A percentile compares a stretch with the other conserved stretches of the same genome.
These are phyloP conservation scores for Blastocystis sp. DNA, from an alignment of 352 stramenopile genomes.

Conservation along the genomic window DNA sequence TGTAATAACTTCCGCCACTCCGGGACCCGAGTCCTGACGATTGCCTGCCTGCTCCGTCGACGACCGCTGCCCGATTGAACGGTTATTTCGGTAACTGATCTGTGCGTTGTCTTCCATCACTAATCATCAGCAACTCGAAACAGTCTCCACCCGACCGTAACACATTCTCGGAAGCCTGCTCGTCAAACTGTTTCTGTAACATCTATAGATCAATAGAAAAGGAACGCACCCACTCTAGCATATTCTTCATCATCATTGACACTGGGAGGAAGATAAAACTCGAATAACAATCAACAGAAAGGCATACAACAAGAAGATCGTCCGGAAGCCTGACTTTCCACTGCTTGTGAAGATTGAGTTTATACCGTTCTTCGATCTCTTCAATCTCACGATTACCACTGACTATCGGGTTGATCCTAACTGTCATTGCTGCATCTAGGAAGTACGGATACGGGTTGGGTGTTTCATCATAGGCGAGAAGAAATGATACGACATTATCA, in stretches of 20 bases:
- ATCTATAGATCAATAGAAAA: neutral
- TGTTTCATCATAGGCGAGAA: neutral
- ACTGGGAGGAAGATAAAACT: neutral
- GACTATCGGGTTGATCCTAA: too few relatives aligned
- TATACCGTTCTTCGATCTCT: neutral
- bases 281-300: neutral
- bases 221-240: neutral
- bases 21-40: too few relatives aligned
- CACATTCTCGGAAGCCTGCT: conserved; percentile 3
- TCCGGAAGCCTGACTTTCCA: conserved; percentile 1
- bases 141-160: neutral
- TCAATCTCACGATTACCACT: neutral
- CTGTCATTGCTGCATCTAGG: too few relatives aligned
- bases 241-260: conserved; percentile 17
- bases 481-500: neutral
- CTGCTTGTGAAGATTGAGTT: neutral
- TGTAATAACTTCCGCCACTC: too few relatives aligned
- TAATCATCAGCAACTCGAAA: too few relatives aligned
- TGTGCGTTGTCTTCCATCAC: too few relatives aligned
- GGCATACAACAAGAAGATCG: conserved; percentile 18
- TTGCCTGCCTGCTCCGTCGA: too few relatives aligned
- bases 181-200: conserved; percentile 46
- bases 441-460: too few relatives aligned
- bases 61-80: too few relatives aligned
- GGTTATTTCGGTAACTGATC: too few relatives aligned